These are phyloP conservation scores for Platanus orientalis DNA, from an alignment of 164 flowering plant genomes.

Conservation along the genomic window DNA sequence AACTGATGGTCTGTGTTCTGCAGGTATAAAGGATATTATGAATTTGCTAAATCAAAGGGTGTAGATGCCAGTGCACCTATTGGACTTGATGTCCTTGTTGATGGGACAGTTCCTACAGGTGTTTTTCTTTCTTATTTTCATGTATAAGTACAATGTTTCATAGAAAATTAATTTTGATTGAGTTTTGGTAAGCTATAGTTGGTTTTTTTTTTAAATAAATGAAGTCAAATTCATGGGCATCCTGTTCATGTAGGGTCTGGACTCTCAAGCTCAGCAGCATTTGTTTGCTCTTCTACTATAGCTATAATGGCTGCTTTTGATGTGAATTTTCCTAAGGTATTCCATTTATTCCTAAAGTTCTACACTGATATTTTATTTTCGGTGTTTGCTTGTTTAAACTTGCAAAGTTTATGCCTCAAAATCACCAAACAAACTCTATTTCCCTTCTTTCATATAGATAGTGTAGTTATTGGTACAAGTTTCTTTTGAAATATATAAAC, in stretches of 20 bases:
- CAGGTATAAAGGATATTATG: conserved; percentile 91
- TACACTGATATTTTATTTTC: not conserved
- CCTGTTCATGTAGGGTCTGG: conserved; percentile 68
- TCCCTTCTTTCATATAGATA: no score
- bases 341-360: not conserved
- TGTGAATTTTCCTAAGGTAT: conserved; percentile 75
- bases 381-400: not conserved
- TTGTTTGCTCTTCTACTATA: conserved; percentile 93
- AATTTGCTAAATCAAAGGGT: conserved; percentile 73
- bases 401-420: not conserved
- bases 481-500: no score
- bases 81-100: conserved; percentile 86
- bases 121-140: not conserved
- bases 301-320: conserved; percentile 87
- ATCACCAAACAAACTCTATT: not conserved
- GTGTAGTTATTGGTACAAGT: no score
- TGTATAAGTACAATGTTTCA: not conserved
- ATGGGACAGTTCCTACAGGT: conserved; percentile 98
- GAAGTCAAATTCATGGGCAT: not conserved
- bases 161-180: not conserved
- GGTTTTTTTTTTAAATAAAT: not conserved
- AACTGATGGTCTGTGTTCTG: not conserved
- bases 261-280: conserved; percentile 94
- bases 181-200: not conserved
- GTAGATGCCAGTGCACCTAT: conserved; percentile 61